These are phyloP conservation scores for Mortierella claussenii DNA, from an alignment of 192 early-diverging fungal species.

Conservation along the genomic window DNA sequence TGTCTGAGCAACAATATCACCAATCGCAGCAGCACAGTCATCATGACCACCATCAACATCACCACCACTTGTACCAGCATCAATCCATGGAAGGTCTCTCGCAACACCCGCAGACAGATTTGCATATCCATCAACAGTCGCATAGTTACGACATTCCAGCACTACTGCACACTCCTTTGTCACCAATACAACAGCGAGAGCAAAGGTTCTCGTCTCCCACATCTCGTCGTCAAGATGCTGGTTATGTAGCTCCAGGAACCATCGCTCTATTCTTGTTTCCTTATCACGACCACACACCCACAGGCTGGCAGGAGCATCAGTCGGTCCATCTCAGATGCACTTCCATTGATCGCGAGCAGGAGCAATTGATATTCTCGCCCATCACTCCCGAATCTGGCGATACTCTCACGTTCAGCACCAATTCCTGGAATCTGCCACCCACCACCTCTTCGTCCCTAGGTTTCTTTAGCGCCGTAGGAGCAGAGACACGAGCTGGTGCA, in stretches of 20 bases:
- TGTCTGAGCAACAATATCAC: background rate
- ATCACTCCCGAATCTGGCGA: conserved; percentile 10
- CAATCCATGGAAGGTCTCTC: too few species aligned
- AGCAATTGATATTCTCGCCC: conserved; percentile 38
- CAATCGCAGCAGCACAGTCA: background rate
- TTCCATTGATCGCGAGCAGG: conserved; percentile 23
- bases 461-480: too few species aligned
- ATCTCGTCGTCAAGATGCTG: conserved; percentile 1
- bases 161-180: too few species aligned
- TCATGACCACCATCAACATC: too few species aligned
- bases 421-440: conserved; percentile 33
- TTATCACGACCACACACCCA: conserved; percentile 37
- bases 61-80: too few species aligned
- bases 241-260: conserved; percentile 31
- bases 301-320: conserved; percentile 43
- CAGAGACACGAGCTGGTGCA: too few species aligned
- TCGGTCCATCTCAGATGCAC: conserved; percentile 26
- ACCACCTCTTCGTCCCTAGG: background rate
- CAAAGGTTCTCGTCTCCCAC: background rate
- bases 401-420: conserved; percentile 33
- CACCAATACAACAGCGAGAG: too few species aligned
- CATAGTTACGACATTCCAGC: too few species aligned
- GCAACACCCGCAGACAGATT: conserved; percentile 17
- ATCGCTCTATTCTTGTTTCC: conserved; percentile 41
- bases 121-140: conserved; percentile 22